Conservation (phyloP, 305 asterid species). For the Solanum hybrid region DNA sequence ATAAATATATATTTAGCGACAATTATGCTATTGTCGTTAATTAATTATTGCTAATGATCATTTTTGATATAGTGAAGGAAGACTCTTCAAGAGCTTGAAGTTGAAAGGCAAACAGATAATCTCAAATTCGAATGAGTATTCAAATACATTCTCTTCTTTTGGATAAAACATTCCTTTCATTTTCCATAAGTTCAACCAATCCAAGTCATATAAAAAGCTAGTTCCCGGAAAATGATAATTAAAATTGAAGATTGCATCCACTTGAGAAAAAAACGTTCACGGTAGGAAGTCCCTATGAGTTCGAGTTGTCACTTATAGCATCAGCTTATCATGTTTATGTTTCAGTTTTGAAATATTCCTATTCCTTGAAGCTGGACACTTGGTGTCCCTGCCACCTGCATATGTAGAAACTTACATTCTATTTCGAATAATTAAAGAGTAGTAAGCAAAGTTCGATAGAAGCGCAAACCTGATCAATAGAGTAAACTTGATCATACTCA, state of each 20-base stretch:
- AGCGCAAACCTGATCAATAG: not conserved
- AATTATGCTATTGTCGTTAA: too few relatives aligned
- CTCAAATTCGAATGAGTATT: not conserved
- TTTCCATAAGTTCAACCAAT: not conserved
- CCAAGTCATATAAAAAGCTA: not conserved
- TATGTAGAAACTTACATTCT: too few relatives aligned
- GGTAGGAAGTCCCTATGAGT: not conserved
- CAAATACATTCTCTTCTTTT: not conserved
- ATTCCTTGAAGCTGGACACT: not conserved
- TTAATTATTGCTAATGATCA: too few relatives aligned
- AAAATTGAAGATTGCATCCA: too few relatives aligned
- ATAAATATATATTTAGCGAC: too few relatives aligned
- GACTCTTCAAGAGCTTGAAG: not conserved
- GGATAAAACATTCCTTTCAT: not conserved
- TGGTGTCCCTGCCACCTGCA: not conserved
- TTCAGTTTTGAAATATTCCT: not conserved
- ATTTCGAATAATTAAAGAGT: not conserved
- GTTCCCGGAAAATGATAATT: too few relatives aligned
- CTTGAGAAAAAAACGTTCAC: not conserved
- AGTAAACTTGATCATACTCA: not conserved
- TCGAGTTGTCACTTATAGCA: not conserved
- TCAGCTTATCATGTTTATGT: not conserved
- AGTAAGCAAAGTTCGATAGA: not conserved
- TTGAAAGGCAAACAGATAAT: not conserved
- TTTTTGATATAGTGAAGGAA: not conserved